Conservation (phyloP, 495 filamentous ascomycete species). For the Neurospora africana region DNA sequence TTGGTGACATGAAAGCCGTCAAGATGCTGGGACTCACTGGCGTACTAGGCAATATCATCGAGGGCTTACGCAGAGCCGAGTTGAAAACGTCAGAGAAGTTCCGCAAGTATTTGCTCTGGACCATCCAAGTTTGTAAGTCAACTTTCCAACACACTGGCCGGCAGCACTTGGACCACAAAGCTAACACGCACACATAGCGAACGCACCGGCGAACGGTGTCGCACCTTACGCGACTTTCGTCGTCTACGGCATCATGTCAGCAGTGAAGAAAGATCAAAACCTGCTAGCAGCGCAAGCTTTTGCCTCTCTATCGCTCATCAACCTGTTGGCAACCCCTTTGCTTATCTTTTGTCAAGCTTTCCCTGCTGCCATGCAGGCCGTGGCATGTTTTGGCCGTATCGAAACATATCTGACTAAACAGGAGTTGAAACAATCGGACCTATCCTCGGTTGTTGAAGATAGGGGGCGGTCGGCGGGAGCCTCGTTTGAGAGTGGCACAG, state of each 20-base stretch:
- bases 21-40: slow-evolving; percentile 31
- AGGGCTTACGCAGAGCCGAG: slow-evolving; percentile 41
- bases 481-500: neutral
- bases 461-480: neutral
- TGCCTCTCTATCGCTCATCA: slow-evolving; percentile 47
- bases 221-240: slow-evolving; percentile 20
- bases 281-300: slow-evolving; percentile 40
- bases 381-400: slow-evolving; percentile 49
- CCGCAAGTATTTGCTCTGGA: slow-evolving; percentile 31
- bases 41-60: slow-evolving; percentile 24
- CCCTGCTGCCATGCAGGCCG: slow-evolving; percentile 38
- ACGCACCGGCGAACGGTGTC: slow-evolving; percentile 31
- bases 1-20: slow-evolving; percentile 32
- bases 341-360: slow-evolving; percentile 42
- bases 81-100: slow-evolving; percentile 45
- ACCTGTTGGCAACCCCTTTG: slow-evolving; percentile 44
- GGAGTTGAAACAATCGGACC: neutral
- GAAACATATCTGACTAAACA: slow-evolving; percentile 27
- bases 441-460: neutral
- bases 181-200: neutral
- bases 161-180: neutral
- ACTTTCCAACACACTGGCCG: neutral
- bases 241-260: slow-evolving; percentile 18
- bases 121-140: slow-evolving; percentile 9
- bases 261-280: slow-evolving; percentile 11